Conservation (phyloP, 2,329 filamentous ascomycete species). For the Rachicladosporium sp. region DNA sequence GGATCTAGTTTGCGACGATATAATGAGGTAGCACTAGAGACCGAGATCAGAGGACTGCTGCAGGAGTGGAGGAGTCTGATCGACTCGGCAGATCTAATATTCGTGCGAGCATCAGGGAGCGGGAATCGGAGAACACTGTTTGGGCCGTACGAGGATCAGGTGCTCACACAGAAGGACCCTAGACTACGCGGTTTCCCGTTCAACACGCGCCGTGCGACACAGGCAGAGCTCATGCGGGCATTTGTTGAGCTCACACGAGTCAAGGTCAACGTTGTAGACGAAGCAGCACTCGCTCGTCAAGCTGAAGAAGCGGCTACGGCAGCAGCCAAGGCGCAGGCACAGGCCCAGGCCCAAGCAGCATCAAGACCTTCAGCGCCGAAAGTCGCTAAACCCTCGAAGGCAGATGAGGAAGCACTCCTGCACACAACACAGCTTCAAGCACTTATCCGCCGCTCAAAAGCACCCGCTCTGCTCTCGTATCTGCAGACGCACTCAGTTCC, state of each 20-base stretch:
- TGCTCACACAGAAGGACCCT: slow-evolving; percentile 65
- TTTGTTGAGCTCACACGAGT: slow-evolving; percentile 89
- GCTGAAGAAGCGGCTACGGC: slow-evolving; percentile 33
- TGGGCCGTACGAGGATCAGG: slow-evolving; percentile 79
- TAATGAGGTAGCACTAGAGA: slow-evolving; percentile 79
- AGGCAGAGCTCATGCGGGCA: slow-evolving; percentile 84
- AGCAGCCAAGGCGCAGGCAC: slow-evolving; percentile 25
- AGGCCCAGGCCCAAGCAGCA: slow-evolving; percentile 20
- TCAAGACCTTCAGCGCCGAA: slow-evolving; percentile 39
- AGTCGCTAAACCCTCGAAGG: slow-evolving; percentile 59
- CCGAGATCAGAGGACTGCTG: slow-evolving; percentile 75
- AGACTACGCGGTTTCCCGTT: slow-evolving; percentile 84
- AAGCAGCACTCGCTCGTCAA: slow-evolving; percentile 43
- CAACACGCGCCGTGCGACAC: slow-evolving; percentile 79
- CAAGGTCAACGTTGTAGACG: slow-evolving; percentile 69
- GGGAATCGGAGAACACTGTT: slow-evolving; percentile 82
- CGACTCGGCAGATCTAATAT: slow-evolving; percentile 71
- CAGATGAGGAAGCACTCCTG: slow-evolving; percentile 68
- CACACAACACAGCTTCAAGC: slow-evolving; percentile 86
- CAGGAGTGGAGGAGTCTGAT: slow-evolving; percentile 77
- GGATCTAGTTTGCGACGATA: slow-evolving; percentile 82
- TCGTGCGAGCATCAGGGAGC: slow-evolving; percentile 79
- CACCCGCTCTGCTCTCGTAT: slow-evolving; percentile 76
- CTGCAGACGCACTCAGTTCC: slow-evolving; percentile 62
- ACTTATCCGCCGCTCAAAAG: slow-evolving; percentile 77